Conservation (phyloP, 345 rosid species). For the Populus ilicifolia region DNA sequence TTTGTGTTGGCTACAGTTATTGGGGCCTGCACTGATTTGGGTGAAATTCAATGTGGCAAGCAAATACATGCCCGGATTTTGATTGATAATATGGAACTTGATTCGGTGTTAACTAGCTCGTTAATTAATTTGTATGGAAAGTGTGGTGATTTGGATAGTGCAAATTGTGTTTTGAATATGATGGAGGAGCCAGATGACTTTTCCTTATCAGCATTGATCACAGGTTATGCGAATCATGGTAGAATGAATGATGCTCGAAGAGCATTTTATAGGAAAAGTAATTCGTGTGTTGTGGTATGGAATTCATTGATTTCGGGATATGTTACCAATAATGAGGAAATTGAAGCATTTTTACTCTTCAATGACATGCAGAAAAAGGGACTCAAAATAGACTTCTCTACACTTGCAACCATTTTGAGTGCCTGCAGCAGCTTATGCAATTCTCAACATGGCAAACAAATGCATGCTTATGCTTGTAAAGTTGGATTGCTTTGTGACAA, state of each 20-base stretch:
- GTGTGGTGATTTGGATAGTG: constrained; percentile 62
- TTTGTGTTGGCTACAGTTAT: constrained; percentile 57
- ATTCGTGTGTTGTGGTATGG: constrained; percentile 52
- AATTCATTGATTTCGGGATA: constrained; percentile 79
- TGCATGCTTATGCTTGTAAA: constrained; percentile 53
- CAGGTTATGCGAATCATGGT: constrained; percentile 63
- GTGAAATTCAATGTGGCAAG: constrained; percentile 55
- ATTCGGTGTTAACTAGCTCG: constrained; percentile 54
- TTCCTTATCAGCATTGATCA: constrained; percentile 73
- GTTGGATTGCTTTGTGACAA: constrained; percentile 39
- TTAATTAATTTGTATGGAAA: constrained; percentile 67
- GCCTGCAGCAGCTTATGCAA: constrained; percentile 46
- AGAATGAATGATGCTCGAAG: constrained; percentile 52
- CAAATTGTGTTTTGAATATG: constrained; percentile 39
- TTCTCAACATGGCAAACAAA: constrained; percentile 29
- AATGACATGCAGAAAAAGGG: constrained; percentile 50
- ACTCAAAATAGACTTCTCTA: constrained; percentile 44
- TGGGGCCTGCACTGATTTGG: constrained; percentile 57
- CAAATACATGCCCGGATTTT: constrained; percentile 67
- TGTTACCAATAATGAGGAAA: constrained; percentile 49
- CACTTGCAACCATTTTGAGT: constrained; percentile 48
- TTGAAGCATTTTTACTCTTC: constrained; percentile 52
- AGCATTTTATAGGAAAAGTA: constrained; percentile 39
- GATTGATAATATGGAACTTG: constrained; percentile 39
- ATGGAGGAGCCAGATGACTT: constrained; percentile 55